Evolutionary conservation across 495 filamentous ascomycete genomes (phyloP), one percentile per base, ranked within the genome.

Genomic region (Cairneyella variabilis): DNA sequence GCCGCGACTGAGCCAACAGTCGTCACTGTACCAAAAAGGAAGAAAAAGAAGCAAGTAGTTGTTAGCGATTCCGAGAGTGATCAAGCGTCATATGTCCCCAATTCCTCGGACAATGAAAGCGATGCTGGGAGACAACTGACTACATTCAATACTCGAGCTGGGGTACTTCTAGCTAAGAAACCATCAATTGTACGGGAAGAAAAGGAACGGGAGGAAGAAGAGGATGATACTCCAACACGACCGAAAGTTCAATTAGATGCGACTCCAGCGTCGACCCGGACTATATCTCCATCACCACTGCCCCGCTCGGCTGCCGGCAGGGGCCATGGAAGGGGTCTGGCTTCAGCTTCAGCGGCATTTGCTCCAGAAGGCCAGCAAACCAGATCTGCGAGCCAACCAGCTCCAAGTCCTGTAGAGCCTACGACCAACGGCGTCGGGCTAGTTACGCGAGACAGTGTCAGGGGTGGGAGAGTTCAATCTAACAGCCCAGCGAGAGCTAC

Each of bases 401-500:
- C 59, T 7, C 53, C 58, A 20, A 28, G 46, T n/a, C 30, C 37
- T 8, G 51, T 53, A 34, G 58, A 52, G 28, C 8, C 30, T 4
- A 30, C 22, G 18, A 25, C 40, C 30, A 16, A 28, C 14, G 43
- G 34, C 7, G 21, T 18, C 16, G 39, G 32, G 6, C 41, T 53
- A 14, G 41, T 36, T 11, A 34, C 42, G 18, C 46, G 26, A 12
- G 55, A 51, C n/a, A 56, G 48, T 30, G 34, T 56, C 30, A 23
- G 55, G 21, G 51, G 49, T 3, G 49, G 47, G 21, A 56, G 73
- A 57, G 71, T 66, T 11, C 70, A 76, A 36, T 79, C 83, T 11
- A 65, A 76, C 39, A 87, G 83, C 51, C 84, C 85, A 3, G 72
- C 77, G 12, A 77, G 90, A 43, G 85, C 84, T 27, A 80, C 90